These are phyloP conservation scores for Teratosphaeria zuluensis DNA, from an alignment of 2,329 filamentous ascomycete genomes.

Conservation along the genomic window DNA sequence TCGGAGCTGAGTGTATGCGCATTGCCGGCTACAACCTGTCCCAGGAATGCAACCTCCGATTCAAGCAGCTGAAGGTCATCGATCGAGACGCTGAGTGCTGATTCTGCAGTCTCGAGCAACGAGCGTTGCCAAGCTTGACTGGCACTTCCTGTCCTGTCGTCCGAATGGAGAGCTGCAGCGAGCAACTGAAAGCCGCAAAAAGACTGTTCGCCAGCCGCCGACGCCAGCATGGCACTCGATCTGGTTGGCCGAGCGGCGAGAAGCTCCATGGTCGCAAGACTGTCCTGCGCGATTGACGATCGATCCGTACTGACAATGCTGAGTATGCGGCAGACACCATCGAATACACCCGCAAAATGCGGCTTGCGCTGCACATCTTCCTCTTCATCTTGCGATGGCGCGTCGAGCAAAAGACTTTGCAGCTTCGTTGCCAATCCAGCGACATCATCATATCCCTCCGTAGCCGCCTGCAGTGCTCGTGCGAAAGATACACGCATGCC, in stretches of 20 bases:
- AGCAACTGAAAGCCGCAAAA: background rate
- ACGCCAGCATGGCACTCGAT: background rate
- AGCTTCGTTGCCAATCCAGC: constrained; percentile 11
- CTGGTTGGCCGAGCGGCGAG: constrained; percentile 1
- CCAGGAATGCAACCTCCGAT: constrained; percentile 29
- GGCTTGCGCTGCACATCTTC: background rate
- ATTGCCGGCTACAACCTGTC: constrained; percentile 27
- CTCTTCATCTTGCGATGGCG: background rate
- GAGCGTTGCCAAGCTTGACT: background rate
- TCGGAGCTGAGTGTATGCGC: constrained; percentile 25
- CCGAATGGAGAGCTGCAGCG: background rate
- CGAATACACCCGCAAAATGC: constrained; percentile 29
- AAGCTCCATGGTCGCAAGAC: constrained; percentile 8
- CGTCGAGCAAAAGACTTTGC: constrained; percentile 6
- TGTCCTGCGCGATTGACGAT: background rate
- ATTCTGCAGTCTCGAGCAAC: background rate
- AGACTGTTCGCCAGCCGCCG: background rate
- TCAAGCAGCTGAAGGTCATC: constrained; percentile 32
- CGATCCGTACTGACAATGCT: background rate
- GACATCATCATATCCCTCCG: constrained; percentile 7
- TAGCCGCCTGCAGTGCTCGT: constrained; percentile 12
- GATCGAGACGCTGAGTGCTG: constrained; percentile 29
- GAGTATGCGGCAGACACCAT: constrained; percentile 33
- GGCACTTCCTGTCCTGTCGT: background rate
- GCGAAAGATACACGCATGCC: constrained; percentile 16